phyloP scores from a whole-genome alignment of 2,329 filamentous ascomycete species.

The Pseudogymnoascus sp. region DNA sequence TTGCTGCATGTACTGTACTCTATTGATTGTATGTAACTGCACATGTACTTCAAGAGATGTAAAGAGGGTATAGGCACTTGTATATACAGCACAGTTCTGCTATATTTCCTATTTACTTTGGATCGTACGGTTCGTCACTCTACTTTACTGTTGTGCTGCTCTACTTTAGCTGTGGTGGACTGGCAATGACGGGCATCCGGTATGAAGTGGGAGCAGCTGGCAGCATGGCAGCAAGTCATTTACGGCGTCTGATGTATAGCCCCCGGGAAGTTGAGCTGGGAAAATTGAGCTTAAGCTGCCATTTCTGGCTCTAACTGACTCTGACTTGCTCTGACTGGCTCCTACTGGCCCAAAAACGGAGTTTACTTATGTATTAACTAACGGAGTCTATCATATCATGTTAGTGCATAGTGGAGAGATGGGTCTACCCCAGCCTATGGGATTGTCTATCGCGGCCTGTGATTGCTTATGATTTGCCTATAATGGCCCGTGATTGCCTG shows the following conservation, averaged over 20 bases:
- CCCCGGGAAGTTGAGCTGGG: background rate
- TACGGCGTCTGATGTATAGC: background rate
- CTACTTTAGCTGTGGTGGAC: background rate
- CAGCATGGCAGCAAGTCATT: background rate
- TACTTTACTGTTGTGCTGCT: background rate
- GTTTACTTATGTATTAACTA: background rate
- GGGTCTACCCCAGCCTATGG: conserved; percentile 2
- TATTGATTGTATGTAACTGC: background rate
- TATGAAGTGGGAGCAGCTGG: background rate
- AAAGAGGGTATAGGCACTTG: background rate
- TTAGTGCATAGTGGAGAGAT: conserved; percentile 5
- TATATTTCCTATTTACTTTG: background rate
- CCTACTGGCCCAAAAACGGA: background rate
- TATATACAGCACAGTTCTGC: background rate
- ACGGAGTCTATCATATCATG: conserved; percentile 2
- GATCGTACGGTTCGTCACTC: background rate
- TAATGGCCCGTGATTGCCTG: background rate
- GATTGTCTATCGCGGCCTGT: background rate
- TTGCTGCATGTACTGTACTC: background rate
- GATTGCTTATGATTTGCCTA: background rate
- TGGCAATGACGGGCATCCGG: background rate
- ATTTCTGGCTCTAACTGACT: background rate
- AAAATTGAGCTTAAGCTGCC: conserved; percentile 2
- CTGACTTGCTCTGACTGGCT: background rate
- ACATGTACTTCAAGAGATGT: background rate